Evolutionary conservation across 202 grass and related monocot species (phyloP).

Genomic region (Musa balbisiana): DNA sequence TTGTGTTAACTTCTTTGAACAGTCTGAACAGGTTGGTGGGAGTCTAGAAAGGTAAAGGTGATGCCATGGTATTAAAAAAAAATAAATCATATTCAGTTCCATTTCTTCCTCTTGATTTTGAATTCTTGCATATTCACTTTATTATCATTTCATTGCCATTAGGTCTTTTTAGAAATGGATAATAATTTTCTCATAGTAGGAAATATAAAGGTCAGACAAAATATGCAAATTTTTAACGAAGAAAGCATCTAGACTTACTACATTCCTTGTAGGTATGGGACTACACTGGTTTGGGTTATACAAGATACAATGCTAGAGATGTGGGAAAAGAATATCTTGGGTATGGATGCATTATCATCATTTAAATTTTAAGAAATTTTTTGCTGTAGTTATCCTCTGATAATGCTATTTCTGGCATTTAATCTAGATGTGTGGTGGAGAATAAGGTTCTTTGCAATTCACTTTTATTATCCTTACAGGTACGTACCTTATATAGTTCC

Average conservation of each 20-base stretch:
- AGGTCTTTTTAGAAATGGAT: neutral
- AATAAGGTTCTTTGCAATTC: slow-evolving; percentile 98
- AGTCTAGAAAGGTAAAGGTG: neutral
- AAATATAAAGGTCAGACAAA: neutral
- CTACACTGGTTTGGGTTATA: slow-evolving; percentile 93
- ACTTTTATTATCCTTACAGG: slow-evolving; percentile 62
- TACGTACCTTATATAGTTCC: neutral
- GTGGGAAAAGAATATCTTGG: slow-evolving; percentile 80
- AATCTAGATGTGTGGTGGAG: slow-evolving; percentile 88
- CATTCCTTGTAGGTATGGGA: slow-evolving; percentile 66
- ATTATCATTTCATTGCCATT: neutral
- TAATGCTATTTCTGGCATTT: slow-evolving; percentile 11
- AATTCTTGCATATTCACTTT: neutral
- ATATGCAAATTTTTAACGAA: neutral
- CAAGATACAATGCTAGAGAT: slow-evolving; percentile 74
- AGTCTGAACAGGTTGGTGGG: neutral
- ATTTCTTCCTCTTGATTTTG: neutral
- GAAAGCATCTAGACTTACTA: neutral
- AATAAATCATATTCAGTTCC: neutral
- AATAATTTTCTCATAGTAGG: neutral
- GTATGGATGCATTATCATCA: slow-evolving; percentile 32
- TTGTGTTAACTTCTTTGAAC: neutral
- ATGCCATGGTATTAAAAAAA: neutral
- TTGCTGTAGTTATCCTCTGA: slow-evolving; percentile 2
- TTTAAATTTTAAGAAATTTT: neutral